Conservation (phyloP, 1,284 basidiomycete species). For the Mycosarcoma maydis region DNA sequence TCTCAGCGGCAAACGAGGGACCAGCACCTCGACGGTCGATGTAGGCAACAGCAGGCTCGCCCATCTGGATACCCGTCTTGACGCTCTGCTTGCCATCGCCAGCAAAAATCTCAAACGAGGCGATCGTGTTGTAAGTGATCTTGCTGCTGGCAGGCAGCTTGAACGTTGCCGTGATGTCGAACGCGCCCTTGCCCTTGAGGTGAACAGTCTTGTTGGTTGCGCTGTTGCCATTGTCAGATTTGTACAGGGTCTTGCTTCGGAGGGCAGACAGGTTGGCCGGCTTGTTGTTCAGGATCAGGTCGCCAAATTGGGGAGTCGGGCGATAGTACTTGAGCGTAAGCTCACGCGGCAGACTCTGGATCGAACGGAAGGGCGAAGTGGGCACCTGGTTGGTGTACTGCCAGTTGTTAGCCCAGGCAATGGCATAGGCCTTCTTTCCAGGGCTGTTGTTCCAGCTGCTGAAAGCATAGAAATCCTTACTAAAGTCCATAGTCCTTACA, state of each 20-base stretch:
- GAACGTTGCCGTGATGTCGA: slow-evolving; percentile 66
- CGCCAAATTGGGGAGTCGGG: slow-evolving; percentile 53
- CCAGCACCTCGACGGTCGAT: slow-evolving; percentile 65
- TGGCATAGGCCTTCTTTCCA: slow-evolving; percentile 57
- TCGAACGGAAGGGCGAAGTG: slow-evolving; percentile 67
- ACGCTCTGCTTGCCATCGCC: slow-evolving; percentile 38
- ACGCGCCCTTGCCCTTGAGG: slow-evolving; percentile 59
- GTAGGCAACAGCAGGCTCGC: slow-evolving; percentile 61
- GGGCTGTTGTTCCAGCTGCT: slow-evolving; percentile 67
- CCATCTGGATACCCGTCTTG: slow-evolving; percentile 51
- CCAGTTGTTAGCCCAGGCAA: slow-evolving; percentile 69
- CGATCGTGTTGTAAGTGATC: slow-evolving; percentile 39
- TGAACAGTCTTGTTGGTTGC: slow-evolving; percentile 53
- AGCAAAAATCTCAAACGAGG: slow-evolving; percentile 39
- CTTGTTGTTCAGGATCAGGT: slow-evolving; percentile 64
- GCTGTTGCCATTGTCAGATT: slow-evolving; percentile 12
- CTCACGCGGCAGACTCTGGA: slow-evolving; percentile 65
- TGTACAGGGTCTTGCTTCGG: slow-evolving; percentile 36
- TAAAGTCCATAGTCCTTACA: slow-evolving; percentile 66
- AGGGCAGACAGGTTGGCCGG: slow-evolving; percentile 62
- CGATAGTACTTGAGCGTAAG: slow-evolving; percentile 61
- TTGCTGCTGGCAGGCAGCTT: slow-evolving; percentile 33
- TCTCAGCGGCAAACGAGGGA: slow-evolving; percentile 52
- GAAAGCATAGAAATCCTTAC: slow-evolving; percentile 69
- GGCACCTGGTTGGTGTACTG: slow-evolving; percentile 68